A percentile compares a stretch with the other conserved stretches of the same genome.
These are phyloP conservation scores for Luffa aegyptiaca DNA, from an alignment of 306 rosid genomes.

Conservation along the genomic window DNA sequence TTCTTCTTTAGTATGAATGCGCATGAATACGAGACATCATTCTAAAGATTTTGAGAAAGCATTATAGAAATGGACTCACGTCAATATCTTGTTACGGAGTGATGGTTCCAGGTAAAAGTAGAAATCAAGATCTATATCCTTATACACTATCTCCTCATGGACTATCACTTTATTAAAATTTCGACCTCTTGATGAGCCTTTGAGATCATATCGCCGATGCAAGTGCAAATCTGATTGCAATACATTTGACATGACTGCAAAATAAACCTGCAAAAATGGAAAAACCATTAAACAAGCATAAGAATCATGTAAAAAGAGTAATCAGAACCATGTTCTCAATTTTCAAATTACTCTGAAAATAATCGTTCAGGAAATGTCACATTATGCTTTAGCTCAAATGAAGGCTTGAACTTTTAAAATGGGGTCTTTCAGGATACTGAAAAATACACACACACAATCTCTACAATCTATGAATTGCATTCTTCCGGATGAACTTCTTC, in stretches of 20 bases:
- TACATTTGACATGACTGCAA: slow-evolving; percentile 16
- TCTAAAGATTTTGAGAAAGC: not conserved
- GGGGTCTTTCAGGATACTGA: not conserved
- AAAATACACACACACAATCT: not conserved
- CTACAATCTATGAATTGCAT: not conserved
- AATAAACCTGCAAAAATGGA: slow-evolving; percentile 22
- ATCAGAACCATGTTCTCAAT: not conserved
- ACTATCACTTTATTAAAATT: not conserved
- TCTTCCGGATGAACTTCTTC: not conserved
- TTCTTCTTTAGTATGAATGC: not conserved
- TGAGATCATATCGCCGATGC: slow-evolving; percentile 26
- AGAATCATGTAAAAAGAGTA: not conserved
- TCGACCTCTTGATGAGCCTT: slow-evolving; percentile 31
- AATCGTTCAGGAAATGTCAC: not conserved
- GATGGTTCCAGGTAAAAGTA: slow-evolving; percentile 30
- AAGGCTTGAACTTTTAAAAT: not conserved
- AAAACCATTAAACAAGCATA: not conserved
- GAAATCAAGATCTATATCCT: slow-evolving; percentile 36
- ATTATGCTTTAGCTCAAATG: not conserved
- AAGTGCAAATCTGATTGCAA: slow-evolving; percentile 14
- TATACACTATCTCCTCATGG: slow-evolving; percentile 13
- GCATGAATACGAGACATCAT: not conserved
- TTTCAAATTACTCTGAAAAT: not conserved
- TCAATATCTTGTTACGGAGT: slow-evolving; percentile 19
- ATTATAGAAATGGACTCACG: slow-evolving; percentile 18